Base-by-base conservation (phyloP, 495 filamentous ascomycete genomes). In the Aspergillus ostianus region DNA sequence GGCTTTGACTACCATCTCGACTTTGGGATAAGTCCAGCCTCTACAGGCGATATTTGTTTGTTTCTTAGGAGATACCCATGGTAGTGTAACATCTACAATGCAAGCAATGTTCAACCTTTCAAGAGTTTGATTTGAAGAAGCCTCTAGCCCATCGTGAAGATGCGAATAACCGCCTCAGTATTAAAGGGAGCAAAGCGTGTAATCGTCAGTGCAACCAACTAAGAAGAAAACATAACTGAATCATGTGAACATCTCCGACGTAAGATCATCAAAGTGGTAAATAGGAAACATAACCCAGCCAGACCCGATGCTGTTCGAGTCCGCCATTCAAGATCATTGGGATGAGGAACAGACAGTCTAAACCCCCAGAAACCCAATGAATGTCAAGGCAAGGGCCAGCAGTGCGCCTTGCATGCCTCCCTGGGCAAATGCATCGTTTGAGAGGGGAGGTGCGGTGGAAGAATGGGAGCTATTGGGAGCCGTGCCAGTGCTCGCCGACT, bases 41-140 rank as follows among this genome's bases (percentile, higher is more conserved):
- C 49, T 62, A 54, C 58, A 67, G 55, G 50, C 50, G 49, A 50
- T 60, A 47, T 55, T 47, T 53, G 56, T 64, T 65, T 69, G 56
- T 63, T 64, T 65, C 49, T 59, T 61, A 64, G 60, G 61, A 68
- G 67, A 72, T 72, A 72, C 70, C 70, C 70, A 66, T 64, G 51
- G 55, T 60, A 58, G 60, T 27, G 58, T 27, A 62, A 50, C 29
- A 56, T 56, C 47, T 54, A 65, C 56, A 56, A 54, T 52, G 55
- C 32, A 55, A 46, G 20, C 32, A 56, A 50, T 46, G 19, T 26
- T 20, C 47, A 45, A 49, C 23, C 44, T 47, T 53, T 36, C 50
- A 1, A 55, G 61, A 54, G 41, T 64, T 58, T 55, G 26, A 55
- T 64, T 55, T 47, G 41, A 64, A 44, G 32, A 20, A 12, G 47